Conservation (phyloP, 257 asterid genomes). For the Nicotiana attenuata region DNA sequence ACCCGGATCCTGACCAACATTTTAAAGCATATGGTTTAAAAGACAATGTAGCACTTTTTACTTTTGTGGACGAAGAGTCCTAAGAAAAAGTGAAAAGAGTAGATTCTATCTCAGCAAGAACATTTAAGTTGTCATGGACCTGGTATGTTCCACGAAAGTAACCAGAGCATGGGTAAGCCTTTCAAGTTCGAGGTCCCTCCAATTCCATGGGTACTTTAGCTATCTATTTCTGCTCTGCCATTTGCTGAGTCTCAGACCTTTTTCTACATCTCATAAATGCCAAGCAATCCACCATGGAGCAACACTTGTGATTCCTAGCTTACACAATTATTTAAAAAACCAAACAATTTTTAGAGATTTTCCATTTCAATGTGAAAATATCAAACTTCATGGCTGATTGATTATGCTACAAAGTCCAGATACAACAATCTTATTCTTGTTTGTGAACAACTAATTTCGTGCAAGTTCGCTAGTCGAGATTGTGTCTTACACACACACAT, state of each 20-base stretch:
- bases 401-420: not conserved
- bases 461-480: not conserved
- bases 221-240: conserved; percentile 6
- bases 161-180: not conserved
- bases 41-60: not conserved
- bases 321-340: not conserved
- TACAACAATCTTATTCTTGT: not conserved
- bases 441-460: too few species aligned
- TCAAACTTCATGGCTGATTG: not conserved
- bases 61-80: not conserved
- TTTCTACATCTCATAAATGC: not conserved
- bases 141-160: not conserved
- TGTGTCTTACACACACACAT: not conserved
- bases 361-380: not conserved
- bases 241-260: not conserved
- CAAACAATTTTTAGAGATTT: not conserved
- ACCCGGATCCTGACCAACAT: not conserved
- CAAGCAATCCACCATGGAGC: not conserved
- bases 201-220: not conserved
- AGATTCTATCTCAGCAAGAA: not conserved
- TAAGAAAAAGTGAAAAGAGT: not conserved
- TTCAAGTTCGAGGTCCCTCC: not conserved
- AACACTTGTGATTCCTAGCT: not conserved
- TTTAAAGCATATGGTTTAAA: not conserved
- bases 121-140: not conserved